Percentiles rank a stretch among this genome's conserved stretches.
These are phyloP conservation scores for Prunus padus DNA, from an alignment of 306 rosid species.

Conservation along the genomic window DNA sequence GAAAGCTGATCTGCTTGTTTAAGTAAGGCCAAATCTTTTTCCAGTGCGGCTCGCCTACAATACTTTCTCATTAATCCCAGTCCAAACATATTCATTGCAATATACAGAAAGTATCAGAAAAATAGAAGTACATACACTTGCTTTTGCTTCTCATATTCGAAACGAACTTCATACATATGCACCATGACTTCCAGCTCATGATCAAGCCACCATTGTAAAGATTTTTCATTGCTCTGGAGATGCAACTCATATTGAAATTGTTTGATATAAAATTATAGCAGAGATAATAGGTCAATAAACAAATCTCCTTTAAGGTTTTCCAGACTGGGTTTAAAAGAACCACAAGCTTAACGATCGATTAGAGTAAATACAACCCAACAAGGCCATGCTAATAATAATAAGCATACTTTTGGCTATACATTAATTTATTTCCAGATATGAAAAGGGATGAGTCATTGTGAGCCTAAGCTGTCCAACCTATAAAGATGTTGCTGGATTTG, in stretches of 20 bases:
- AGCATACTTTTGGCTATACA: too few species aligned
- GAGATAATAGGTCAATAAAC: neutral
- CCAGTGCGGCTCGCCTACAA: constrained; percentile 58
- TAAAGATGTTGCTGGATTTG: constrained; percentile 3
- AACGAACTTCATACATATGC: constrained; percentile 73
- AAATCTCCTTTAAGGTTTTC: neutral
- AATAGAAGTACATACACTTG: constrained; percentile 50
- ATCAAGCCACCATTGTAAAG: constrained; percentile 73
- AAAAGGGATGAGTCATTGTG: too few species aligned
- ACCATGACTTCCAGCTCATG: constrained; percentile 80
- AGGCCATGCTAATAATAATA: neutral
- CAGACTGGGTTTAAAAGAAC: neutral
- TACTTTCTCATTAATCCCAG: constrained; percentile 26
- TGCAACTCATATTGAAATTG: constrained; percentile 22
- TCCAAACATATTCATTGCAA: constrained; percentile 4
- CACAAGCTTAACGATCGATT: constrained; percentile 4
- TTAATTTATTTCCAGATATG: too few species aligned
- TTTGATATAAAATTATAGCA: neutral
- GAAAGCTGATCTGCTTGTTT: constrained; percentile 53
- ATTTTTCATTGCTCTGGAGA: constrained; percentile 60
- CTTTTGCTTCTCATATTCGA: constrained; percentile 64
- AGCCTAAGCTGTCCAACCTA: neutral
- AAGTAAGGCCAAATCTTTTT: constrained; percentile 58
- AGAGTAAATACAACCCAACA: constrained; percentile 18
- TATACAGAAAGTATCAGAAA: constrained; percentile 7